Evolutionary conservation across 305 asterid species (phyloP).

Genomic region (Fraxinus greggii): DNA sequence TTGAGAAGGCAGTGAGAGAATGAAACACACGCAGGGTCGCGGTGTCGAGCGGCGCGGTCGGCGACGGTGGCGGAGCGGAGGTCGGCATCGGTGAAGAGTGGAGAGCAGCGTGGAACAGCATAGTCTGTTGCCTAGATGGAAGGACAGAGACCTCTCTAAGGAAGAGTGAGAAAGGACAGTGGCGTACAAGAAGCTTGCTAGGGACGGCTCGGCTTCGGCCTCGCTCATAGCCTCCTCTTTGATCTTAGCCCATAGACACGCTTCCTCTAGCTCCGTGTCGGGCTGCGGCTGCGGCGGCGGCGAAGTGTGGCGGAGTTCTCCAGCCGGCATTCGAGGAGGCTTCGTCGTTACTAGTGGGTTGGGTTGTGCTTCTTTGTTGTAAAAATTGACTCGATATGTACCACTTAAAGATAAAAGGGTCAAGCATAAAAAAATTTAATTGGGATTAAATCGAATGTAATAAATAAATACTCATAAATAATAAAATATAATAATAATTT

Average conservation of each 20-base stretch:
- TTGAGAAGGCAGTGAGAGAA: constrained; percentile 47
- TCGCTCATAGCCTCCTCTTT: constrained; percentile 79
- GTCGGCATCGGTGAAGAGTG: constrained; percentile 46
- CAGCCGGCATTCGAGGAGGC: constrained; percentile 50
- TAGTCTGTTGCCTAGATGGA: constrained; percentile 81
- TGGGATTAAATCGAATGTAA: too few relatives aligned
- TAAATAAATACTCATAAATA: too few relatives aligned
- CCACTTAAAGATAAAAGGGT: too few relatives aligned
- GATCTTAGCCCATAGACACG: constrained; percentile 66
- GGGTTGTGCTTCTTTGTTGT: not conserved
- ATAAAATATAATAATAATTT: too few relatives aligned
- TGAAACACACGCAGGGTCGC: constrained; percentile 49
- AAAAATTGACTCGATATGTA: too few relatives aligned
- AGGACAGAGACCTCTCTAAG: constrained; percentile 73
- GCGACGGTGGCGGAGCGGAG: constrained; percentile 86
- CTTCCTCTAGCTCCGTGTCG: constrained; percentile 58
- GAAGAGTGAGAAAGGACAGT: constrained; percentile 85
- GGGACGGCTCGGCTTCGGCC: constrained; percentile 87
- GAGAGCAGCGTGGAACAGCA: constrained; percentile 81
- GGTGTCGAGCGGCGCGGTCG: constrained; percentile 52
- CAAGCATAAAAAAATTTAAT: too few relatives aligned
- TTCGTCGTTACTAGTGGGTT: not conserved
- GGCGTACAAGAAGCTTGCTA: constrained; percentile 78
- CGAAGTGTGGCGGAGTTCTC: constrained; percentile 48
- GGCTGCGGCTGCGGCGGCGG: constrained; percentile 42